These are phyloP conservation scores for Sarocladiaceae sp. DNA, from an alignment of 2,329 filamentous ascomycete genomes.

Conservation along the genomic window DNA sequence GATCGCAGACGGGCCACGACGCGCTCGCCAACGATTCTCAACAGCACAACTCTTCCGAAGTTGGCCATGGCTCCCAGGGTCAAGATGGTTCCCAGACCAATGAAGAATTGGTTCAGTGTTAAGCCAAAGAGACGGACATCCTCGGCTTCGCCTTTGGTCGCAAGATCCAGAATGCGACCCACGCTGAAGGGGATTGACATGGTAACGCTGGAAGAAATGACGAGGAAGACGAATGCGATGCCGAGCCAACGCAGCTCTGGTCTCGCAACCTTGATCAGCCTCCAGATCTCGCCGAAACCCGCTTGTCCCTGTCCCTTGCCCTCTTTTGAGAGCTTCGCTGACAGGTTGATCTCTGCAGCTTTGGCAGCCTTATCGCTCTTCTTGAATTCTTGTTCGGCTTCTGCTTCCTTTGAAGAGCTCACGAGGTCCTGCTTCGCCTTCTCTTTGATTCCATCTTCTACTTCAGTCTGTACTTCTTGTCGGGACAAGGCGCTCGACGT, in stretches of 20 bases:
- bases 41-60: constrained; percentile 86
- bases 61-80: constrained; percentile 82
- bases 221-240: constrained; percentile 74
- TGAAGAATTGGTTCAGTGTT: constrained; percentile 81
- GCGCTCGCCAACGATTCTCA: constrained; percentile 89
- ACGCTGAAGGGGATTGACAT: constrained; percentile 98
- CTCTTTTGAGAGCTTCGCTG: constrained; percentile 81
- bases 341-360: constrained; percentile 83
- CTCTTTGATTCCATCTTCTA: constrained; percentile 18
- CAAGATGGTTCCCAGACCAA: constrained; percentile 68
- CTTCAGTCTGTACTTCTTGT: constrained; percentile 20
- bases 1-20: constrained; percentile 87
- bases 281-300: constrained; percentile 71
- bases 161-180: constrained; percentile 88
- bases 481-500: neutral
- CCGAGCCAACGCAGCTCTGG: constrained; percentile 75
- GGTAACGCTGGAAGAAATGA: constrained; percentile 86
- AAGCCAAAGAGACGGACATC: constrained; percentile 74
- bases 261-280: constrained; percentile 80
- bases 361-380: constrained; percentile 79
- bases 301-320: constrained; percentile 53
- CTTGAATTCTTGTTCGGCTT: constrained; percentile 43
- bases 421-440: constrained; percentile 24
- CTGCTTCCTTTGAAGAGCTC: constrained; percentile 10
- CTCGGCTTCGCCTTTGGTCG: constrained; percentile 64